Evolutionary conservation across 371 early-diverging fungal species (phyloP).

Genomic region (Encephalitozoon cuniculi): DNA sequence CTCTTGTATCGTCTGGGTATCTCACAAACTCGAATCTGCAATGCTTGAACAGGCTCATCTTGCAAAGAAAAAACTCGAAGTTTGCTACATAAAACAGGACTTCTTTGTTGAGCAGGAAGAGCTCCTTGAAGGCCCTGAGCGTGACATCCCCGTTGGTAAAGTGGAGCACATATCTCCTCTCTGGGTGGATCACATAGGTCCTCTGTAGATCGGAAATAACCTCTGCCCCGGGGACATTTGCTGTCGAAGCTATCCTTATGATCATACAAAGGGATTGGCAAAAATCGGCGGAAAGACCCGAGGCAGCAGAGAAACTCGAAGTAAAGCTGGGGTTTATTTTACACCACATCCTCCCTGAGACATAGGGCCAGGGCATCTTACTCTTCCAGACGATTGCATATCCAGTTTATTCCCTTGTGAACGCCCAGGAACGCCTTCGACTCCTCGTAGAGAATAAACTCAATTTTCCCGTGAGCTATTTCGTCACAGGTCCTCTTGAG

Average conservation of each 20-base stretch:
- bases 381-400: not conserved
- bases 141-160: not conserved
- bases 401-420: constrained; percentile 10
- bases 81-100: not conserved
- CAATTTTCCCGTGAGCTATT: constrained; percentile 9
- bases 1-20: not conserved
- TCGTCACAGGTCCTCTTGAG: not conserved
- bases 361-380: not conserved
- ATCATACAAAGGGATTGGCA: not conserved
- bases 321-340: not conserved
- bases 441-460: constrained; percentile 25
- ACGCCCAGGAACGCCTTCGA: not conserved
- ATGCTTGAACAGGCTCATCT: constrained; percentile 1
- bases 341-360: not conserved
- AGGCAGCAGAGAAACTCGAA: not conserved
- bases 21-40: not conserved
- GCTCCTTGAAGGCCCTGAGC: not conserved
- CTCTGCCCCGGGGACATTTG: not conserved
- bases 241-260: not conserved
- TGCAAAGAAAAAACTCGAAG: constrained; percentile 8
- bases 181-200: not conserved
- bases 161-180: not conserved
- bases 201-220: not conserved
- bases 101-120: not conserved
- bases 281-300: not conserved